Base-by-base conservation (phyloP, 2,329 filamentous ascomycete genomes). In the Aspergillus aculeatinus region DNA sequence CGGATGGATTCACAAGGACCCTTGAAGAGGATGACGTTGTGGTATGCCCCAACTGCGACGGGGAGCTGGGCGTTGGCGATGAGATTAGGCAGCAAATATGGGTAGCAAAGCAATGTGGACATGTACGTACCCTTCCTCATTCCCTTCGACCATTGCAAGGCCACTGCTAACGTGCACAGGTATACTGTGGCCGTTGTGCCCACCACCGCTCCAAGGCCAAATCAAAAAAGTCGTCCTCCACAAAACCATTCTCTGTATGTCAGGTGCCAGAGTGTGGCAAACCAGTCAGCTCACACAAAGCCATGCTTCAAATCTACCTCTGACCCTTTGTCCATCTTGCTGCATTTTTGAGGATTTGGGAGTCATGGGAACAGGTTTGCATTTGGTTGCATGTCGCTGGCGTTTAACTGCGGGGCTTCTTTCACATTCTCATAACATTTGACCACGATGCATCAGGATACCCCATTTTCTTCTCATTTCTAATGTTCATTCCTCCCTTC, bases 71-170 rank as follows among this genome's bases (percentile, higher is more conserved):
- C 5, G 87, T 89, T 54, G 90, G 92, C 14, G 86, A 82, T 57
- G 81, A 82, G 29, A 72, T 80, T 35, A 92, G 96, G 76, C 88
- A 91, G 71, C 90, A 96, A 69, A 94, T 98, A 63, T 98, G 93
- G 92, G 89, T 95, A 0, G 83, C 95, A 39, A 96, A 93, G 76
- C 84, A 84, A 55, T 99, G 95, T 74, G 95, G 95, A 65, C 95
- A 99, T 79, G 95, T 98, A 83, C 75, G 85, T 3, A 29, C 6
- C 39, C 39, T 44, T 81, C 48, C 47, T 27, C 60, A 25, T 27
- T 12, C 25, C 9, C 47, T 16, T 25, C 33, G 11, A 4, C 5
- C 1, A 21, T 7, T 23, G 57, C 33, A 44, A 48, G 16, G 44
- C 60, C 66, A 35, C 68, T 44, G 7, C 55, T 62, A 50, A 60